phyloP scores from a whole-genome alignment of 106 monocot genomes.

The Agapanthus africanus region DNA sequence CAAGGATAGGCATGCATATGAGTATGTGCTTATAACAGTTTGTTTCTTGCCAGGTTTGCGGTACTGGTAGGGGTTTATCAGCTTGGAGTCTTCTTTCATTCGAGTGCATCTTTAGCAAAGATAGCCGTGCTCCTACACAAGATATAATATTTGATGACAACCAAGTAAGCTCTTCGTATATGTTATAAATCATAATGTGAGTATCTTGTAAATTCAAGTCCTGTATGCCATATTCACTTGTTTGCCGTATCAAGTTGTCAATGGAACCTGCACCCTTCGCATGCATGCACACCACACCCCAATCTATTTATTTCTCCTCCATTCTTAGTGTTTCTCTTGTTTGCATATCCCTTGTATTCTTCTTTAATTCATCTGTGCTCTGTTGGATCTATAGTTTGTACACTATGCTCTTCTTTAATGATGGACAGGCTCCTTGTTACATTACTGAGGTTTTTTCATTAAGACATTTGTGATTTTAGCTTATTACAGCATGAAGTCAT shows the following conservation, averaged over 20 bases:
- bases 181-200: not conserved
- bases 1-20: not conserved
- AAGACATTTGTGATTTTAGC: not conserved
- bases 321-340: not conserved
- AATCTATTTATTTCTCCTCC: not conserved
- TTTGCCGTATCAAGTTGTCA: not conserved
- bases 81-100: conserved; percentile 81
- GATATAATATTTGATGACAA: conserved; percentile 78
- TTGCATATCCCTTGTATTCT: not conserved
- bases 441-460: not conserved
- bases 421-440: not conserved
- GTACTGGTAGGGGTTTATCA: conserved; percentile 61
- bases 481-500: no score
- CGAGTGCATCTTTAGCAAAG: conserved; percentile 63
- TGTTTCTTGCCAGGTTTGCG: conserved; percentile 55
- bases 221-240: not conserved
- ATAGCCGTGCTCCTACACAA: conserved; percentile 51
- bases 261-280: not conserved
- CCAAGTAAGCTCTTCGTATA: conserved; percentile 44
- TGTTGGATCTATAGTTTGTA: not conserved
- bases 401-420: not conserved
- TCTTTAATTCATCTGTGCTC: not conserved
- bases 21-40: not conserved
- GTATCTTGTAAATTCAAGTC: no score
- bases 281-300: not conserved